A percentile compares a stretch with the other conserved stretches of the same genome.
Conservation (phyloP, 495 filamentous ascomycete species). For the Staphylotrichum longicolle region DNA sequence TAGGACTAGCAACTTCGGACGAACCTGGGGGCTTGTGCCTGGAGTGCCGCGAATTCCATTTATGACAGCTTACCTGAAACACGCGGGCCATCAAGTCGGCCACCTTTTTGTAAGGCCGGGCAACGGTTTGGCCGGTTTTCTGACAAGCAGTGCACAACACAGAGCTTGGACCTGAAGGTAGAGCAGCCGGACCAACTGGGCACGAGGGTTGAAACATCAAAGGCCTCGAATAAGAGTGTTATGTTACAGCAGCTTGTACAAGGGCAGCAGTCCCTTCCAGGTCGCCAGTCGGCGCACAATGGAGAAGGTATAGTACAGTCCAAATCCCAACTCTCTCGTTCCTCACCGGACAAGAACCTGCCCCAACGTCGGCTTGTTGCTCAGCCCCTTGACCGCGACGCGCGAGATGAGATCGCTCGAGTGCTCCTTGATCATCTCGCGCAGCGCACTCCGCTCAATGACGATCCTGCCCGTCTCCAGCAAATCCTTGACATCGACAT, state of each 20-base stretch:
- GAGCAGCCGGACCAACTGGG: too few relatives aligned
- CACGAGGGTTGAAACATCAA: not conserved
- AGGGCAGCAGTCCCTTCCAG: not conserved
- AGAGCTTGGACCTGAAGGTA: too few relatives aligned
- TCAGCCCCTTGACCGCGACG: conserved; percentile 36
- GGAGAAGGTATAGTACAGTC: conserved; percentile 13
- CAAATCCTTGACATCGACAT: conserved; percentile 93
- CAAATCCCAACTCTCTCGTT: not conserved
- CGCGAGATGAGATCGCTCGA: conserved; percentile 64
- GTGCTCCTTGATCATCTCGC: conserved; percentile 69
- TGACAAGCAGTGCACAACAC: too few relatives aligned
- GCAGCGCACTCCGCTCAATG: conserved; percentile 79
- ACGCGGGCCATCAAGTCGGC: too few relatives aligned
- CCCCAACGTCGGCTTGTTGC: conserved; percentile 24
- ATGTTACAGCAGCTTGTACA: conserved; percentile 5
- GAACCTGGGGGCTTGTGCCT: too few relatives aligned
- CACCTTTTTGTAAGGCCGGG: too few relatives aligned
- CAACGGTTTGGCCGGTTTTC: too few relatives aligned
- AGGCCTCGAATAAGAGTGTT: not conserved
- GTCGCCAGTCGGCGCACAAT: not conserved
- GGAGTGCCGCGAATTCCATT: too few relatives aligned
- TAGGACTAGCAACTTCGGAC: too few relatives aligned
- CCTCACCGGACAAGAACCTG: conserved; percentile 20
- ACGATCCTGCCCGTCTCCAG: conserved; percentile 80
- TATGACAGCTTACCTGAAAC: too few relatives aligned